Base-by-base conservation (phyloP, 495 filamentous ascomycete genomes). In the Penicillium cosmopolitanum region DNA sequence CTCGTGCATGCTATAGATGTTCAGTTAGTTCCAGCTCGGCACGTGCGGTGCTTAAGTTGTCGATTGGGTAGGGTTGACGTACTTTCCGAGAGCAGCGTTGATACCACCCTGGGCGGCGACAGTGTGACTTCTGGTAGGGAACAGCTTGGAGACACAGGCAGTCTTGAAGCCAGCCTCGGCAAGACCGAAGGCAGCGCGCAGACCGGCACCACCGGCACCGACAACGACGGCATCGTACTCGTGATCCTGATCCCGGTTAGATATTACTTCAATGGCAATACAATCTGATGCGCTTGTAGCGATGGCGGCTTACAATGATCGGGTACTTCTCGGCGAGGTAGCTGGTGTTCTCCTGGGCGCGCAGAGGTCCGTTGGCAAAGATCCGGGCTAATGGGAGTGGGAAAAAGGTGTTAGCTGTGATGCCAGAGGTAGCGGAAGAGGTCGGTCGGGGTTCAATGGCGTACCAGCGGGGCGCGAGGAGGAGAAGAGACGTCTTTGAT, bases 141-240 rank as follows among this genome's bases (percentile, higher is more conserved):
- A 98, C 33, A 98, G 86, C 82, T 98, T 98, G 42, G 92, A 96
- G 78, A 98, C 95, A 81, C 94, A 98, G 55, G 94, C 94, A 53
- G 93, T 97, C 76, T 97, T 96, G 84, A 98, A 96, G 50, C 94
- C 94, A 67, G 94, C 94, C 79, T 98, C 94, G 63, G 94, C 94
- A 56, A 98, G 85, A 77, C 94, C 94, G 78, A 97, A 96, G 48
- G 94, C 94, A 52, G 94, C 94, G 67, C 94, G 92, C 63, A 98
- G 85, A 78, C 94, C 94, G 60, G 94, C 87, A 69, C 94, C 94
- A 64, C 94, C 94, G 62, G 94, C 94, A 71, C 94, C 94, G 60
- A 98, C 91, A 53, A 98, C 94, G 66, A 98, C 82, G 36, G 95
- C 95, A 88, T 89, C 87, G 70, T 90, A 90, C 71, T 89, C 87